A percentile compares a stretch with the other conserved stretches of the same genome.
Evolutionary conservation across 768 basidiomycete genomes (phyloP).

Genomic region (Phylloporus arenicola): DNA sequence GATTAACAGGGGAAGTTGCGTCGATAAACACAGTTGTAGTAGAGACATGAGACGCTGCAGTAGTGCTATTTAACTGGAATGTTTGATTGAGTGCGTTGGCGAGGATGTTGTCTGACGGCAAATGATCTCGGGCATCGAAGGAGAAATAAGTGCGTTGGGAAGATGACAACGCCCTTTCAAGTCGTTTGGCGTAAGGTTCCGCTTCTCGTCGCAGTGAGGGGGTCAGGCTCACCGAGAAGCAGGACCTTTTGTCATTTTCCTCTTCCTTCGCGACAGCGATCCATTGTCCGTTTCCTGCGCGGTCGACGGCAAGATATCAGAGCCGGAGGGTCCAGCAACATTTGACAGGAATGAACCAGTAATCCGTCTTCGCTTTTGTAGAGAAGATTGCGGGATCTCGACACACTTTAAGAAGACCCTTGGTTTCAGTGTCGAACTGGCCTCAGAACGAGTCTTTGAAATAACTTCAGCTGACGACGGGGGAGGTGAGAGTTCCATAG

Average conservation of each 20-base stretch:
- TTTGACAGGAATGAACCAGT: background rate
- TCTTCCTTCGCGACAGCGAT: conserved; percentile 13
- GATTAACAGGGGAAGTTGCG: background rate
- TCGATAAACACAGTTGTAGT: conserved; percentile 5
- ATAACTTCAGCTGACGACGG: background rate
- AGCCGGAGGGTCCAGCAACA: background rate
- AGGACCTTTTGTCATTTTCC: conserved; percentile 15
- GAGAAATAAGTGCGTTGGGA: background rate
- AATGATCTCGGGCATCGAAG: background rate
- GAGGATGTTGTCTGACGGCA: conserved; percentile 9
- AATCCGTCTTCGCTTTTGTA: conserved; percentile 13
- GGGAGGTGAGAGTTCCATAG: background rate
- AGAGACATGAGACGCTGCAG: conserved; percentile 6
- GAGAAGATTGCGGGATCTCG: conserved; percentile 13
- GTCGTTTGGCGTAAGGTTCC: conserved; percentile 22
- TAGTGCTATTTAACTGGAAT: conserved; percentile 20
- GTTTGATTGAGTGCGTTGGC: conserved; percentile 26
- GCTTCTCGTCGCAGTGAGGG: conserved; percentile 28
- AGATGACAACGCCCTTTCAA: conserved; percentile 18
- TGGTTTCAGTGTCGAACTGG: background rate
- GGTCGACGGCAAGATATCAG: background rate
- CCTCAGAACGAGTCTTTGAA: background rate
- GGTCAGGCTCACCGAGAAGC: conserved; percentile 29
- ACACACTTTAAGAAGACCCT: conserved; percentile 23
- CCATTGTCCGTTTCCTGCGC: background rate